Conservation (phyloP, 495 filamentous ascomycete species). For the Pyrenula aspistea region DNA sequence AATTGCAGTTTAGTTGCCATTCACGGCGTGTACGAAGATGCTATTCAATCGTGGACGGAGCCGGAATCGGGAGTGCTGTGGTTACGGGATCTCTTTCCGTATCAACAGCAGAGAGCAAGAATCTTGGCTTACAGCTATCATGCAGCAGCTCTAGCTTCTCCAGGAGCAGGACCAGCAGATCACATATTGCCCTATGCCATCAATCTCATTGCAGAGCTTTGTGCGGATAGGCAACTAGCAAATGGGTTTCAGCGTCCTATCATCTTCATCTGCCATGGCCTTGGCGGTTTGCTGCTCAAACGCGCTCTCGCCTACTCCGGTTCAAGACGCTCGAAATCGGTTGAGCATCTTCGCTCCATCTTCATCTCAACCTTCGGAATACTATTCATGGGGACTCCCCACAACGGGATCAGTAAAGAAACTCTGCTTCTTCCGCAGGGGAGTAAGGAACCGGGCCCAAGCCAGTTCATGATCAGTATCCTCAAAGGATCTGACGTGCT, state of each 20-base stretch:
- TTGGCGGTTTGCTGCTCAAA: constrained; percentile 17
- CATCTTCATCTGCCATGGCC: constrained; percentile 12
- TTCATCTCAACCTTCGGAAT: constrained; percentile 20
- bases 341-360: constrained; percentile 16
- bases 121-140: constrained; percentile 20
- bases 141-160: constrained; percentile 12
- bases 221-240: constrained; percentile 2
- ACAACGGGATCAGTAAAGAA: constrained; percentile 22
- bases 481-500: constrained; percentile 3
- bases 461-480: constrained; percentile 10
- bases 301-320: constrained; percentile 2
- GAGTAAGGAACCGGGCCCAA: background rate
- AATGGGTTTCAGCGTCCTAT: constrained; percentile 6
- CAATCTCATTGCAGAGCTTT: too few relatives aligned
- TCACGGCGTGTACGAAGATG: constrained; percentile 20
- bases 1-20: constrained; percentile 4
- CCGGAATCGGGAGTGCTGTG: constrained; percentile 7
- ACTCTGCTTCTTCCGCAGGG: constrained; percentile 5
- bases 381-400: constrained; percentile 29
- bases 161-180: too few relatives aligned
- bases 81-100: constrained; percentile 13
- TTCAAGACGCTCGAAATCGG: background rate
- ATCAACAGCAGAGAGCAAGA: constrained; percentile 10
- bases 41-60: constrained; percentile 17
- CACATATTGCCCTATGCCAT: too few relatives aligned